Conservation (phyloP, 2,329 filamentous ascomycete genomes). For the Sclerotinia minor region DNA sequence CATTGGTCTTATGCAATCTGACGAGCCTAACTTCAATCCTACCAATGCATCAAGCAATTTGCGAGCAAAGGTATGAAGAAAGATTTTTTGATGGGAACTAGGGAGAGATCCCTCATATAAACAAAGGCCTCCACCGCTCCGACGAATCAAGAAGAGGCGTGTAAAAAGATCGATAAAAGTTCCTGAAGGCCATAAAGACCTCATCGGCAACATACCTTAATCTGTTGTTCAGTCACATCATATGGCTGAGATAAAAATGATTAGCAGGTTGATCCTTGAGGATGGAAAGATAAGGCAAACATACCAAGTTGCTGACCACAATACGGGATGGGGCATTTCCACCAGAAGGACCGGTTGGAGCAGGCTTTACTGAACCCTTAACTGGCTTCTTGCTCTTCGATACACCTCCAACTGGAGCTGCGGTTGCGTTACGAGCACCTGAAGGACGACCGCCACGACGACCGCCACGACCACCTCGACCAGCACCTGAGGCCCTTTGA, state of each 20-base stretch:
- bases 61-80: constrained; percentile 43
- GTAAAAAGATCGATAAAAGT: constrained; percentile 70
- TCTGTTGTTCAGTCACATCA: constrained; percentile 94
- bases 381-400: constrained; percentile 69
- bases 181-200: constrained; percentile 63
- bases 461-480: constrained; percentile 46
- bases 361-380: constrained; percentile 61
- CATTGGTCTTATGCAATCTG: constrained; percentile 50
- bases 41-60: constrained; percentile 41
- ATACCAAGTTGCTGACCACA: constrained; percentile 89
- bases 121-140: constrained; percentile 18
- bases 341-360: constrained; percentile 63
- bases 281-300: constrained; percentile 42
- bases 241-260: constrained; percentile 62
- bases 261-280: constrained; percentile 17
- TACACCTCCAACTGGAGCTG: constrained; percentile 78
- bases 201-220: constrained; percentile 99
- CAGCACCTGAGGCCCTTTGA: constrained; percentile 41
- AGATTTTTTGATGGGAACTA: constrained; percentile 42
- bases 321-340: constrained; percentile 73
- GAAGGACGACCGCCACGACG: constrained; percentile 48
- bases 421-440: constrained; percentile 47
- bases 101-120: constrained; percentile 29
- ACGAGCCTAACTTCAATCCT: constrained; percentile 59
- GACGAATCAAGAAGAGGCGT: constrained; percentile 23